Percentiles rank a stretch among this genome's conserved stretches.
phyloP scores from a whole-genome alignment of 1,139 yeast genomes.

The Pichiaceae sp. region DNA sequence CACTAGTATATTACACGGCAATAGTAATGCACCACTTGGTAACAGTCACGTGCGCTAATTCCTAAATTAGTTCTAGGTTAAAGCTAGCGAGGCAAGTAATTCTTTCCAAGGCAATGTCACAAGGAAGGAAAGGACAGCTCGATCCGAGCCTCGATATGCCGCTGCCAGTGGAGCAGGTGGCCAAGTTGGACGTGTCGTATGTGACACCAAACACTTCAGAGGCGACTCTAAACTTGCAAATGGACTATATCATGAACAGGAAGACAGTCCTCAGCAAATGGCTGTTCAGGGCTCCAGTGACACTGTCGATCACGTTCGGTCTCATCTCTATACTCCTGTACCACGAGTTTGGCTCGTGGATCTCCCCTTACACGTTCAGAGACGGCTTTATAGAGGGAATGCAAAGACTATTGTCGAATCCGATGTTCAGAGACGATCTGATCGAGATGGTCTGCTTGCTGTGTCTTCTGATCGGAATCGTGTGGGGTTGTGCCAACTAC shows the following conservation, averaged over 20 bases:
- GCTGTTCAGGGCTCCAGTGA: slow-evolving; percentile 41
- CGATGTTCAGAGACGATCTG: slow-evolving; percentile 27
- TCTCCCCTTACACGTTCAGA: slow-evolving; percentile 10
- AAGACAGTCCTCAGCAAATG: slow-evolving; percentile 42
- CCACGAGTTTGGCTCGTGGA: slow-evolving; percentile 9
- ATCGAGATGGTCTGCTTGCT: slow-evolving; percentile 20
- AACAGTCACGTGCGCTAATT: too few relatives aligned
- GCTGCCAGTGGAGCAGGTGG: slow-evolving; percentile 37
- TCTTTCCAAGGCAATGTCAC: too few relatives aligned
- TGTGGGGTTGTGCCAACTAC: slow-evolving; percentile 25
- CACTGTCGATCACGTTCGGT: slow-evolving; percentile 14
- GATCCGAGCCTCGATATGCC: slow-evolving; percentile 42
- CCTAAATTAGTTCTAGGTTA: too few relatives aligned
- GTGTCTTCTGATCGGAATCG: slow-evolving; percentile 16
- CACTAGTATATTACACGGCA: too few relatives aligned
- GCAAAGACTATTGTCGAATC: slow-evolving; percentile 25
- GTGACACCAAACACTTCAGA: slow-evolving; percentile 50
- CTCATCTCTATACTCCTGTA: slow-evolving; percentile 6
- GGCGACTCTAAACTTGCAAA: slow-evolving; percentile 53
- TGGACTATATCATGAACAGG: slow-evolving; percentile 53
- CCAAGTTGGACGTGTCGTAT: slow-evolving; percentile 37
- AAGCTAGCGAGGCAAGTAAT: too few relatives aligned
- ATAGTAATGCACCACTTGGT: too few relatives aligned
- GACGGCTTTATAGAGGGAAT: slow-evolving; percentile 13
- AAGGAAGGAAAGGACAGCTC: too few relatives aligned